These are phyloP conservation scores for Gardenia jasminoides DNA, from an alignment of 257 asterid genomes.

Conservation along the genomic window DNA sequence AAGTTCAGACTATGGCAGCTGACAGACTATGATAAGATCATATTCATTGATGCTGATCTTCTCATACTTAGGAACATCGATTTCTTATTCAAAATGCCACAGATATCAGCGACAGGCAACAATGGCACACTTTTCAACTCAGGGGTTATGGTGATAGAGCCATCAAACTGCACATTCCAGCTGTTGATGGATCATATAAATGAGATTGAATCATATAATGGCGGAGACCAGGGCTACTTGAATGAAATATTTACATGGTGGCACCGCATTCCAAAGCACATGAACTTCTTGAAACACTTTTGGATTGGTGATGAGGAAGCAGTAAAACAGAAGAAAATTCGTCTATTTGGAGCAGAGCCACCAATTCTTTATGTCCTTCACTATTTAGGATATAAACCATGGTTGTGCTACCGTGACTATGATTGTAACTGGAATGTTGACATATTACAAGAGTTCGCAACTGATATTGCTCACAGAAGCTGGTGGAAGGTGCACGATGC, in stretches of 20 bases:
- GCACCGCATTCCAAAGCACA: constrained; percentile 86
- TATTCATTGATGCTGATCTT: constrained; percentile 85
- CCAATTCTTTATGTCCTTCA: constrained; percentile 78
- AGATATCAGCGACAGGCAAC: constrained; percentile 81
- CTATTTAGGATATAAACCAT: constrained; percentile 78
- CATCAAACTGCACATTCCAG: constrained; percentile 79
- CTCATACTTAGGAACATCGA: constrained; percentile 75
- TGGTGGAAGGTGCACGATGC: constrained; percentile 98
- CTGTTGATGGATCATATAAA: constrained; percentile 81
- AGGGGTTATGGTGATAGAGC: constrained; percentile 91
- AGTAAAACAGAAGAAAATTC: constrained; percentile 53
- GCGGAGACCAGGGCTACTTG: constrained; percentile 91
- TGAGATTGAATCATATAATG: constrained; percentile 85
- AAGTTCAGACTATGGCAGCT: constrained; percentile 94
- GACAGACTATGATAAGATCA: constrained; percentile 82
- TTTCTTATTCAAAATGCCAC: constrained; percentile 87
- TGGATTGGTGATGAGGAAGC: constrained; percentile 68
- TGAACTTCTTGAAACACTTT: constrained; percentile 86
- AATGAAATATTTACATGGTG: constrained; percentile 94
- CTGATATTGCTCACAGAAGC: constrained; percentile 70
- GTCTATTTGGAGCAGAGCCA: constrained; percentile 70
- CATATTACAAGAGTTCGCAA: constrained; percentile 65
- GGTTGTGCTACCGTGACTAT: constrained; percentile 85
- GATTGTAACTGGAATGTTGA: constrained; percentile 93
- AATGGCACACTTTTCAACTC: constrained; percentile 88